Base-by-base conservation (phyloP, 2,329 filamentous ascomycete species). In the Cladosporium cucumerinum region DNA sequence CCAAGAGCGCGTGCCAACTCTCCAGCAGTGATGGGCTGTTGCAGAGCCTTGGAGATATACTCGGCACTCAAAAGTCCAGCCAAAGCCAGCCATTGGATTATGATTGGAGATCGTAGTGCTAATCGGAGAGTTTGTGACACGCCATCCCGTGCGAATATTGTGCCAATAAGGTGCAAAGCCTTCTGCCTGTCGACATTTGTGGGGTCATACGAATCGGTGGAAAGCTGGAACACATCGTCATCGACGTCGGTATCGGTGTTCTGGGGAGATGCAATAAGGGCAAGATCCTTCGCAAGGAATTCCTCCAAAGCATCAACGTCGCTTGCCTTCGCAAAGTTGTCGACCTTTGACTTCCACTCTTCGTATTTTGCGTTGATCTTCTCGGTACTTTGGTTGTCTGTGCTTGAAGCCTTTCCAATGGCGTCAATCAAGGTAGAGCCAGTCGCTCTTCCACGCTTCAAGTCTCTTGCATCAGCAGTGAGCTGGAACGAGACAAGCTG, bases 401-500 rank as follows among this genome's bases (percentile, higher is more conserved):
- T 16, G n/a, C 32, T 25, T 25, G 60, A 55, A 39, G 62, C 89
- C 66, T 88, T 88, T 1, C 89, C 89, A 62, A 93, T 86, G 0
- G 90, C 89, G 72, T 93, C 89, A 36, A 91, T 58, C 43, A 64
- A 32, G 7, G 54, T 59, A 18, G 57, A 64, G n/a, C 48, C 55
- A 26, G 43, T 46, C 10, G 46, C 70, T 68, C 74, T 78, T n/a
- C 70, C 68, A 28, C 77, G 73, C 66, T 79, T 81, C 7, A 74
- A 72, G 11, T 73, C 66, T 7, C 72, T 69, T 6, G 71, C 65
- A 8, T 70, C 72, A 16, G 72, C 66, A 46, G 72, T 73, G 18
- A 82, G 71, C 61, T 92, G 89, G 60, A 93, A 82, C 1, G 86
- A 89, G 18, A 92, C 80, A 34, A 94, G 78, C 52, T 86, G 82